Conservation (phyloP, 805 yeast species). For the Saccharomycopsis lassenensis region DNA sequence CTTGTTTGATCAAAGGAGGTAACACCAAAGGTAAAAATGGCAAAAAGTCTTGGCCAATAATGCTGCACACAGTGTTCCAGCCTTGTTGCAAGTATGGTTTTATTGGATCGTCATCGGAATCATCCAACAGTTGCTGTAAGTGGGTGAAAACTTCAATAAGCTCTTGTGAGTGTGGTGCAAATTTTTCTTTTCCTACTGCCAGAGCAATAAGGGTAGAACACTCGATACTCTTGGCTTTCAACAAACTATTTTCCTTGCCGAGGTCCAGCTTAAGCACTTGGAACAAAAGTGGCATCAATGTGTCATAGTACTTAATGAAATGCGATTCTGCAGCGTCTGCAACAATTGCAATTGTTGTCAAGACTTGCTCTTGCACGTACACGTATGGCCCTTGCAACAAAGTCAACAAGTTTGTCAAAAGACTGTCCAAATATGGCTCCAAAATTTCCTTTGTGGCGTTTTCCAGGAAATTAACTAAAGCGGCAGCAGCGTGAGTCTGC, state of each 20-base stretch:
- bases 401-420: slow-evolving; percentile 62
- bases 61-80: slow-evolving; percentile 88
- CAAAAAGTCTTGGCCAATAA: slow-evolving; percentile 74
- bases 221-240: slow-evolving; percentile 91
- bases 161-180: slow-evolving; percentile 62
- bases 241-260: slow-evolving; percentile 64
- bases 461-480: slow-evolving; percentile 89
- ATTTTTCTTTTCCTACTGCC: slow-evolving; percentile 91
- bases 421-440: slow-evolving; percentile 85
- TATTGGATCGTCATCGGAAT: slow-evolving; percentile 74
- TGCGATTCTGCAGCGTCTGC: slow-evolving; percentile 92
- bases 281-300: slow-evolving; percentile 81
- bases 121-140: slow-evolving; percentile 53
- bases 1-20: slow-evolving; percentile 80
- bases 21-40: slow-evolving; percentile 77
- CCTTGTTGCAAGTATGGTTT: slow-evolving; percentile 83
- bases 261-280: slow-evolving; percentile 70
- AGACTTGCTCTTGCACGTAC: slow-evolving; percentile 94
- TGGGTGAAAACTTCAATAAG: slow-evolving; percentile 59
- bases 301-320: slow-evolving; percentile 85
- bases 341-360: slow-evolving; percentile 91
- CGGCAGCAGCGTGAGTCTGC: slow-evolving; percentile 98
- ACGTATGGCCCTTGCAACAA: slow-evolving; percentile 77
- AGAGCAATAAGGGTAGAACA: slow-evolving; percentile 89
- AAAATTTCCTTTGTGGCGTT: slow-evolving; percentile 77